Conservation (phyloP, 1,139 yeast genomes). For the Nakaseomyces nivariensis region DNA sequence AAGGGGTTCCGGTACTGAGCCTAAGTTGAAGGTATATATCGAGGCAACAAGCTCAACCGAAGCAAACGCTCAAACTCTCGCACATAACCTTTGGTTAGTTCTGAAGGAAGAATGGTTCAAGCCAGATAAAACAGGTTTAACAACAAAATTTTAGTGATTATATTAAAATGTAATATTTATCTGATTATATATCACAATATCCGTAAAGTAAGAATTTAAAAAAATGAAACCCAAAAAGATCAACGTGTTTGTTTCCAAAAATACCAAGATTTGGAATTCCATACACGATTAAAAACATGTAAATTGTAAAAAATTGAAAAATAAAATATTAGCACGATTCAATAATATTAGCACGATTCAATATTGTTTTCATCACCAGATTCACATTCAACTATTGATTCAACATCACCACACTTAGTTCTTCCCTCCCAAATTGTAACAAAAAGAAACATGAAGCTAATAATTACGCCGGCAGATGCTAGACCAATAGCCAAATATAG, state of each 20-base stretch:
- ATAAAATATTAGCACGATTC: not conserved
- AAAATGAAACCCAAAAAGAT: not conserved
- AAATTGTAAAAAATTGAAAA: not conserved
- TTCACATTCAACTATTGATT: not conserved
- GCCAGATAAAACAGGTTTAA: conserved; percentile 36
- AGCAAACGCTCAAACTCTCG: conserved; percentile 40
- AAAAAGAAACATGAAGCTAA: conserved; percentile 7
- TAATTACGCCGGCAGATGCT: conserved; percentile 18
- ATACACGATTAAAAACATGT: not conserved
- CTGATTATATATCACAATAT: not conserved
- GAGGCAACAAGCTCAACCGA: conserved; percentile 55
- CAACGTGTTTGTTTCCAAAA: not conserved
- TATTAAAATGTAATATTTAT: not conserved
- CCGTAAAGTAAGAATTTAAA: not conserved
- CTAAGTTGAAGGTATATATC: conserved; percentile 83
- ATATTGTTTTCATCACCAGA: no score
- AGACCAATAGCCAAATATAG: conserved; percentile 32
- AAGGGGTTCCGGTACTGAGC: conserved; percentile 95
- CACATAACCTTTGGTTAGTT: conserved; percentile 59
- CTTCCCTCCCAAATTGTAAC: not conserved
- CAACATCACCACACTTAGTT: not conserved
- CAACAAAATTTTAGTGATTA: conserved; percentile 10
- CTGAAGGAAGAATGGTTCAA: conserved; percentile 50
- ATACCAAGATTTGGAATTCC: not conserved
- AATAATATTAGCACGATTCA: not conserved